Base-by-base conservation (phyloP, 2,329 filamentous ascomycete species). In the Aphanoascus verrucosus region DNA sequence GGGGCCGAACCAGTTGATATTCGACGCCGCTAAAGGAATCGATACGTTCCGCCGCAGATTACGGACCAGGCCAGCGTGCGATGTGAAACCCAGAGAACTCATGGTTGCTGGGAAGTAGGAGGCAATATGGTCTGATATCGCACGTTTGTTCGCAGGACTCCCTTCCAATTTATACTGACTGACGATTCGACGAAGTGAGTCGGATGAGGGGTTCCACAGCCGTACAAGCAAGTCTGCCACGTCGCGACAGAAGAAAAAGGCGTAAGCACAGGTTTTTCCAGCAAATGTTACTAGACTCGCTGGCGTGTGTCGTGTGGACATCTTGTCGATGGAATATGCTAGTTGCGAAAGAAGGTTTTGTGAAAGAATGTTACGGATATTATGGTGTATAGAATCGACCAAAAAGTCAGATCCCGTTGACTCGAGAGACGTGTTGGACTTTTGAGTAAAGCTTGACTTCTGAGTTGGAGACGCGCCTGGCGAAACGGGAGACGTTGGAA, bases 171-270 rank as follows among this genome's bases (percentile, higher is more conserved):
- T 79, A 58, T 86, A 81, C 62, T 86, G 84, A 48, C 83, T 78
- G 7, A 88, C 77, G 1, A 88, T 78, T 20, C 88, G 82, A 58
- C 85, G 81, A 63, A 94, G 77, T 41, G 82, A 72, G 54, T 83
- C 82, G 2, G 83, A 73, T 1, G 82, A 80, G 17, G 88, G 75
- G 37, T 80, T 81, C 89, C 90, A 95, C 4, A 95, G 73, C 14
- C 88, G 81, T 23, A 91, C 80, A 47, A 95, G 75, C 49, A 94
- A 80, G 63, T 94, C 88, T 6, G 88, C 85, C 52, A 94, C 80
- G 3, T 88, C 88, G 0, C 88, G 88, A 28, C 87, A 90, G 63
- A 94, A 96, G 71, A 91, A 93, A 69, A 94, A 95, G 31, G 88
- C 89, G 67, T 94, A 95, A 1, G 90, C 89, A 63, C 86, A 91